Percentiles rank a stretch among this genome's conserved stretches.
These are phyloP conservation scores for Mortierella sp. DNA, from an alignment of 371 early-diverging fungal genomes.

Conservation along the genomic window DNA sequence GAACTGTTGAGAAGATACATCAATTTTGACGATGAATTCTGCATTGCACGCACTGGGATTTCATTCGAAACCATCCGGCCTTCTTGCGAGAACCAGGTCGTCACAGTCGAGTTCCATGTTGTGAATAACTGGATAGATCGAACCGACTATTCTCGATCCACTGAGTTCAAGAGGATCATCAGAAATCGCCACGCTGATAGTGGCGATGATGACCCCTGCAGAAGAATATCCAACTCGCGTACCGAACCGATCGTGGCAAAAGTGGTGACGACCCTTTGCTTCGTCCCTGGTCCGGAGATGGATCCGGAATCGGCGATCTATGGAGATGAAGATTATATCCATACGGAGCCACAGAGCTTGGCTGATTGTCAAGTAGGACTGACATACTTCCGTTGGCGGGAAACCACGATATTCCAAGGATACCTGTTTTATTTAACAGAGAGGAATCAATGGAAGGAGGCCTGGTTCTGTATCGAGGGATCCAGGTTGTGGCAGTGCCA, in stretches of 20 bases:
- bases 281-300: constrained; percentile 31
- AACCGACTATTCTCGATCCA: constrained; percentile 13
- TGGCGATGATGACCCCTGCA: background rate
- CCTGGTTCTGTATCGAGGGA: constrained; percentile 21
- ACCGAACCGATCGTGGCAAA: constrained; percentile 16
- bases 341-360: constrained; percentile 31
- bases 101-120: constrained; percentile 25
- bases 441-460: constrained; percentile 13
- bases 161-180: background rate
- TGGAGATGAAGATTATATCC: constrained; percentile 13
- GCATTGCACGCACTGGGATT: constrained; percentile 21
- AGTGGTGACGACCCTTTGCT: constrained; percentile 25
- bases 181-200: background rate
- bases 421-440: constrained; percentile 24
- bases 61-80: constrained; percentile 18
- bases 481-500: constrained; percentile 31
- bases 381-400: constrained; percentile 31
- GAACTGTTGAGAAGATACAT: constrained; percentile 27
- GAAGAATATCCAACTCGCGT: no score
- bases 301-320: constrained; percentile 34
- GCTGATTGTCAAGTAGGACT: constrained; percentile 29
- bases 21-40: constrained; percentile 37
- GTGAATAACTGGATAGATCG: constrained; percentile 37
- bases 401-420: constrained; percentile 4
- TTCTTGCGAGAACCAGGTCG: constrained; percentile 25